Base-by-base conservation (phyloP, 164 flowering plant genomes). In the Euptelea pleiosperma region DNA sequence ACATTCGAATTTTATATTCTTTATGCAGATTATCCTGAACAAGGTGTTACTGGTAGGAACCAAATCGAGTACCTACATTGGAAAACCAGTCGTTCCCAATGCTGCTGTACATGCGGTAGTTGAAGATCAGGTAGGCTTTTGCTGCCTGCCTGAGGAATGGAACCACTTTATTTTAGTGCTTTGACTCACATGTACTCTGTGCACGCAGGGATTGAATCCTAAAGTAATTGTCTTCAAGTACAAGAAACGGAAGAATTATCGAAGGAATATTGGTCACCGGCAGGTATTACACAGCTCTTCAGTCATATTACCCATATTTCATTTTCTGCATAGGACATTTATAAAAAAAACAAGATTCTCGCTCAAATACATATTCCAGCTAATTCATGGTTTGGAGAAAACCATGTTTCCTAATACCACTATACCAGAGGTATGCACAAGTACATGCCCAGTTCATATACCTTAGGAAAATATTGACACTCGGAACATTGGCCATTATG, bases 101-200 rank as follows among this genome's bases (percentile, higher is more conserved):
- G 96, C 99, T 56, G 85, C 73, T 29, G 99, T 93, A 12, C 94
- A 93, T 80, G 99, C 99, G 6, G 84, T 90, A 19, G 92, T 93
- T 22, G 99, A 93, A 69, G 97, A 90, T 63, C 89, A 86, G 78
- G 97, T 90, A 63, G 29, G 49, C 29, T 45, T 55, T 63, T 43
- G 14, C 22, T 49, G 12, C 47, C 16, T 31, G 18, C 11, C 50
- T 30, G 36, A 31, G 29, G 40, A 36, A 28, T 1, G 18, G 26
- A 26, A 35, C 2, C 26, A 12, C 6, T 50, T 4, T 29, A 42
- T 26, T 43, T 21, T 29, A 6, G 14, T 51, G 9, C 16, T 9
- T 18, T 15, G 6, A 25, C 61, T 31, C 34, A 24, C 4, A 28
- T 41, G 14, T 8, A 26, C 29, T 31, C 3, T 12, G 7, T 33